phyloP scores from a whole-genome alignment of 2,329 filamentous ascomycete species.

The Claviceps arundinis region DNA sequence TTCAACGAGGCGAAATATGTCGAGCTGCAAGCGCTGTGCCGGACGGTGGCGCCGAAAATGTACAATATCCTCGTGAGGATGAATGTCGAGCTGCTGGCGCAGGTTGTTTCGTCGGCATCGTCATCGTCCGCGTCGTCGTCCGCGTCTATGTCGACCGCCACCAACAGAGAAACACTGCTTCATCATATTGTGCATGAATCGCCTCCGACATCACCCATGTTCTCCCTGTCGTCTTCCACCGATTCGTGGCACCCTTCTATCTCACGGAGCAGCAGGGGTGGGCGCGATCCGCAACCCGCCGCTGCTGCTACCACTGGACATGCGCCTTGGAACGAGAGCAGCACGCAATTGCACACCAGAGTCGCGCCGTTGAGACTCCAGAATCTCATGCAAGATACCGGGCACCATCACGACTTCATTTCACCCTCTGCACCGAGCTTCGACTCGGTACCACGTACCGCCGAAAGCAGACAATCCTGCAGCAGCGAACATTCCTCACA shows the following conservation, averaged over 20 bases:
- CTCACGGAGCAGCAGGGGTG: background rate
- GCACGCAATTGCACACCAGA: background rate
- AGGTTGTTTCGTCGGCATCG: conserved; percentile 9
- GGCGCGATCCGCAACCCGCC: background rate
- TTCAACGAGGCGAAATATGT: conserved; percentile 37
- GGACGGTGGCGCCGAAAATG: conserved; percentile 34
- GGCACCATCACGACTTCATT: background rate
- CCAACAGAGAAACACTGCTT: conserved; percentile 5
- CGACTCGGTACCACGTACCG: conserved; percentile 1
- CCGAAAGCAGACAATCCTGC: conserved; percentile 6
- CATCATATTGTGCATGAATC: conserved; percentile 5
- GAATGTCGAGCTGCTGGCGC: conserved; percentile 29
- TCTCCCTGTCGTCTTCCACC: background rate
- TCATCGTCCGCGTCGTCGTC: background rate
- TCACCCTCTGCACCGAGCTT: background rate
- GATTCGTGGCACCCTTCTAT: background rate
- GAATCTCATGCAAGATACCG: background rate
- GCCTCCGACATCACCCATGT: conserved; percentile 3
- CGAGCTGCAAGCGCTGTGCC: conserved; percentile 34
- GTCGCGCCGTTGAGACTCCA: background rate
- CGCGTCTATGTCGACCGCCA: background rate
- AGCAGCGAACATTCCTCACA: conserved; percentile 8
- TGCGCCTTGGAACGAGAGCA: background rate
- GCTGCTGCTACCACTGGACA: background rate
- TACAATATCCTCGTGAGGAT: conserved; percentile 38